Evolutionary conservation across 73 alveolate genomes (phyloP).

Genomic region (Stentor roeselii): DNA sequence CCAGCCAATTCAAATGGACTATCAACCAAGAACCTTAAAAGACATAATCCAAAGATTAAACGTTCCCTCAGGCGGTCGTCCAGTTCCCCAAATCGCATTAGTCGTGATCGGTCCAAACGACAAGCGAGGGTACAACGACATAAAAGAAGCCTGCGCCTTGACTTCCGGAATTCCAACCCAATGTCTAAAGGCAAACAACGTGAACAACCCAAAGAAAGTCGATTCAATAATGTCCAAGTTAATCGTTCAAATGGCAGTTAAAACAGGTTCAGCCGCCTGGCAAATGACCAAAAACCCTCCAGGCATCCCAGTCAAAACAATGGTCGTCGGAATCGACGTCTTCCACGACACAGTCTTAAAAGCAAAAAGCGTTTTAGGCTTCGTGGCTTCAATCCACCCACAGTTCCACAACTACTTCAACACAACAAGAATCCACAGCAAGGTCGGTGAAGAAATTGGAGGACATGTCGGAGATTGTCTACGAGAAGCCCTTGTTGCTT

Average conservation of each 20-base stretch:
- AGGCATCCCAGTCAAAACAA: conserved; percentile 41
- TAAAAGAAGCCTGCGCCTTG: not conserved
- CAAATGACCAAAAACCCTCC: conserved; percentile 73
- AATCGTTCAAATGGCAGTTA: conserved; percentile 84
- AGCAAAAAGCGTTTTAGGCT: conserved; percentile 33
- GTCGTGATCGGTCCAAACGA: not conserved
- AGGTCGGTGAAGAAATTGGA: conserved; percentile 22
- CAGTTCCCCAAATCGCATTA: not conserved
- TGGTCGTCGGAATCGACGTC: conserved; percentile 49
- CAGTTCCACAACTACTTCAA: conserved; percentile 34
- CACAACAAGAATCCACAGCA: conserved; percentile 31
- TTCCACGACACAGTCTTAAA: conserved; percentile 29
- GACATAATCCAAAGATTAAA: not conserved
- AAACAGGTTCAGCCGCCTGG: conserved; percentile 92
- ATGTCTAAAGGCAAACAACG: not conserved
- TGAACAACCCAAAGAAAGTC: conserved; percentile 17
- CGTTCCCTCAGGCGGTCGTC: not conserved
- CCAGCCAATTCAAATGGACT: not conserved
- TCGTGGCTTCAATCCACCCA: conserved; percentile 41
- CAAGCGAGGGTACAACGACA: not conserved
- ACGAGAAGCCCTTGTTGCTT: not conserved
- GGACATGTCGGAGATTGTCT: not conserved
- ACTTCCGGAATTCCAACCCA: not conserved
- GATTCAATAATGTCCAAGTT: conserved; percentile 84
- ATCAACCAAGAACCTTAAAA: not conserved